Base-by-base conservation (phyloP, 805 yeast species). In the Starmerella scarabaei region DNA sequence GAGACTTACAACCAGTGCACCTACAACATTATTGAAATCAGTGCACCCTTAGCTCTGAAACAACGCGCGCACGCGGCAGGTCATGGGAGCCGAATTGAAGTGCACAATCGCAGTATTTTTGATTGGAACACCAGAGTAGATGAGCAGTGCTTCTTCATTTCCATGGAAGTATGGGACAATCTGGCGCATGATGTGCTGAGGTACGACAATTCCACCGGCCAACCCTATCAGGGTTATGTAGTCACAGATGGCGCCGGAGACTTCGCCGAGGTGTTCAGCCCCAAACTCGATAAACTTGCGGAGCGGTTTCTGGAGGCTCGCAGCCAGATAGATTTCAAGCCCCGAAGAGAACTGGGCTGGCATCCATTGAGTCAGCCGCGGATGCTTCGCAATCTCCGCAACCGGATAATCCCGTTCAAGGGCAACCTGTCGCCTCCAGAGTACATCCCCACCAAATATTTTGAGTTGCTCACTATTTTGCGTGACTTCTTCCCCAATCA, bases 161-260 rank as follows among this genome's bases (percentile, higher is more conserved):
- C 88, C 0, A 60, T 81, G 41, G 93, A 84, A 53, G 91, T 83
- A 6, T 73, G 84, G 56, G 93, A 83, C 58, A 83, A 82, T 53
- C 72, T 84, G 47, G 68, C 91, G 3, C 94, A 83, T 58, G 94
- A 83, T 54, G 71, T 80, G 21, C 69, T 83, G 3, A 67, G 88
- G 27, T 83, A 80, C 55, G 93, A 83, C 52, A 70, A 75, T 43
- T 51, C 61, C 7, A 73, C 84, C 0, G 72, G 76, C 5, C 65
- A 68, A 46, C 88, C 93, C 0, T 67, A 71, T 47, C 91, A 83
- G 56, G 93, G 88, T 0, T 74, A 79, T 48, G 93, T 82, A 2
- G 67, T 77, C 9, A 65, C 80, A 30, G 86, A 82, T 52, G 73
- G 69, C 28, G 61, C 73, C 46, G 84, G 85, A 20, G 91, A 82